These are phyloP conservation scores for Neurospora discreta DNA, from an alignment of 495 filamentous ascomycete genomes.

Conservation along the genomic window DNA sequence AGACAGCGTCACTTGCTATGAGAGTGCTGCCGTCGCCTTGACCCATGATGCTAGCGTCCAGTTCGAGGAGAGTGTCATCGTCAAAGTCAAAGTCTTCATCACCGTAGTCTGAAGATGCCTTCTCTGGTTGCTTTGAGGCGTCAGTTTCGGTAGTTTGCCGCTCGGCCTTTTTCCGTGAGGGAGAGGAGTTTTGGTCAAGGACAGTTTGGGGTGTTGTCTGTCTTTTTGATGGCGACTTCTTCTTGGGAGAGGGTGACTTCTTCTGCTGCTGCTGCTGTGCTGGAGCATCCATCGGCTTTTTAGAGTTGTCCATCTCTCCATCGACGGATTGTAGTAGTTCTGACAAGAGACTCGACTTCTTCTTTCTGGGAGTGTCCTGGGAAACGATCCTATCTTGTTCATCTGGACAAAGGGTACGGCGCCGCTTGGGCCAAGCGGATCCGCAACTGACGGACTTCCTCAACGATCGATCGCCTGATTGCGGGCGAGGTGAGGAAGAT, in stretches of 20 bases:
- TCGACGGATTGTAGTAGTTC: constrained; percentile 33
- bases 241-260: constrained; percentile 23
- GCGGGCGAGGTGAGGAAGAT: constrained; percentile 59
- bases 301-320: constrained; percentile 24
- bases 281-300: constrained; percentile 10
- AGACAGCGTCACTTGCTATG: constrained; percentile 33
- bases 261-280: constrained; percentile 8
- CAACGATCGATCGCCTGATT: constrained; percentile 41
- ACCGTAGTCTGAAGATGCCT: constrained; percentile 33
- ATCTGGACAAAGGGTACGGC: constrained; percentile 29
- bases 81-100: constrained; percentile 38
- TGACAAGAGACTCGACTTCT: constrained; percentile 42
- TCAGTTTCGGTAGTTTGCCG: neutral
- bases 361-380: constrained; percentile 13
- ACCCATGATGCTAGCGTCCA: constrained; percentile 34
- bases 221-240: constrained; percentile 3
- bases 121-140: constrained; percentile 8
- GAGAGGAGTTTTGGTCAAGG: neutral
- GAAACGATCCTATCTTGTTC: constrained; percentile 2
- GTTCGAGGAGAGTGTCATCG: constrained; percentile 40
- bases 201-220: neutral
- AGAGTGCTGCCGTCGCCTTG: constrained; percentile 39
- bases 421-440: constrained; percentile 52
- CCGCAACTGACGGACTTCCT: constrained; percentile 67
- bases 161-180: neutral